Conservation (phyloP, 1,139 yeast genomes). For the Geotrichum australiense region DNA sequence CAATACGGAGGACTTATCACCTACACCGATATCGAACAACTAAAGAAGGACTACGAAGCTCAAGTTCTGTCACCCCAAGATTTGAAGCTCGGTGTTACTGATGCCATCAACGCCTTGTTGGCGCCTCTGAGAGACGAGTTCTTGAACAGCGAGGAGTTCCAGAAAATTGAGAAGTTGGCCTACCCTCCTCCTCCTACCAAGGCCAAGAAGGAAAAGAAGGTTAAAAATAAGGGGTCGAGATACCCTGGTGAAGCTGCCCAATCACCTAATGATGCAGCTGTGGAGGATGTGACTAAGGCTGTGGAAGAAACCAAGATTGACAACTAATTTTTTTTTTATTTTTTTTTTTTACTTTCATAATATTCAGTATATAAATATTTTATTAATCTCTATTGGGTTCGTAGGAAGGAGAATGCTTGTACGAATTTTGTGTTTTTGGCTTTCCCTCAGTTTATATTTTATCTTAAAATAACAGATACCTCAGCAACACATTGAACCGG, state of each 20-base stretch:
- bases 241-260: constrained; percentile 57
- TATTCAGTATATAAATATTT: background rate
- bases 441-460: too few relatives aligned
- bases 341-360: background rate
- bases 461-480: too few relatives aligned
- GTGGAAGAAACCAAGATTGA: constrained; percentile 14
- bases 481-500: too few relatives aligned
- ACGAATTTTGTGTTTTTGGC: too few relatives aligned
- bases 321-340: constrained; percentile 3
- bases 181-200: constrained; percentile 69
- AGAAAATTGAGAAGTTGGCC: constrained; percentile 66
- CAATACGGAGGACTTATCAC: constrained; percentile 91
- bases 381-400: background rate
- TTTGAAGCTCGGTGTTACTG: constrained; percentile 85
- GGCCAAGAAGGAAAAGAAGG: constrained; percentile 61
- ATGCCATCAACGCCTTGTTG: constrained; percentile 68
- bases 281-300: constrained; percentile 28
- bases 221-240: constrained; percentile 74
- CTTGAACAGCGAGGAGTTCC: constrained; percentile 58
- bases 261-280: constrained; percentile 22
- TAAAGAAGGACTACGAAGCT: constrained; percentile 64
- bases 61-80: constrained; percentile 86
- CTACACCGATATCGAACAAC: constrained; percentile 58
- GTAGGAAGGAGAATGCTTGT: background rate
- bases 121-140: constrained; percentile 78